phyloP scores from a whole-genome alignment of 768 basidiomycete genomes.

The Termitomyces sp. region DNA sequence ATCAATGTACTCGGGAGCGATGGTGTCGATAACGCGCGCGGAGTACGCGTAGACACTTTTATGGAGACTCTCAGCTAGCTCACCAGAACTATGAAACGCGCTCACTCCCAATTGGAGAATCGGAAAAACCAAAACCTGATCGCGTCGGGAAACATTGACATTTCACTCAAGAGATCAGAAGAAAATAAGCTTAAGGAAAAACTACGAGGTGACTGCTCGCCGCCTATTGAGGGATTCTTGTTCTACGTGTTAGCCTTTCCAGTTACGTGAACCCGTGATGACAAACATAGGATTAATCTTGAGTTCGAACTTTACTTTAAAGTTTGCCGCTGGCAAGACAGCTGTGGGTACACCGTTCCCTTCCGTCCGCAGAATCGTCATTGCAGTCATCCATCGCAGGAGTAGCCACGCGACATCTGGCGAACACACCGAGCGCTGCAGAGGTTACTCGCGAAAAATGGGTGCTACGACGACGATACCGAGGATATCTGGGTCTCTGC shows the following conservation, averaged over 20 bases:
- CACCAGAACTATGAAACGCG: not conserved
- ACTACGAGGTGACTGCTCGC: not conserved
- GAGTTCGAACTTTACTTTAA: constrained; percentile 21
- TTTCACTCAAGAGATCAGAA: not conserved
- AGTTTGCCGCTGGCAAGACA: constrained; percentile 21
- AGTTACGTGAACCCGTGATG: not conserved
- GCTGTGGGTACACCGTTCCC: constrained; percentile 6
- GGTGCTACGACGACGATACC: constrained; percentile 23
- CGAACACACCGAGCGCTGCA: constrained; percentile 8
- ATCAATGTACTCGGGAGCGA: not conserved
- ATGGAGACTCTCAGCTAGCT: not conserved
- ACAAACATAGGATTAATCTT: not conserved
- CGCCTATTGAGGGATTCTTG: not conserved
- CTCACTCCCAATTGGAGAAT: not conserved
- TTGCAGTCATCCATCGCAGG: constrained; percentile 82
- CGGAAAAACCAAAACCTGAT: not conserved
- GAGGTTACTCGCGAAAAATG: constrained; percentile 19
- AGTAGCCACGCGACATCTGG: constrained; percentile 30
- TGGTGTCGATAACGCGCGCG: not conserved
- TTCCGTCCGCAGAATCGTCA: constrained; percentile 40
- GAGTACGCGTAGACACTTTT: not conserved
- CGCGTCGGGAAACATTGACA: constrained; percentile 1
- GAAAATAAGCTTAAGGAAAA: not conserved
- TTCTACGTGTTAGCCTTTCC: not conserved
- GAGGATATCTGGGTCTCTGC: constrained; percentile 10